Percentiles rank a stretch among this genome's conserved stretches.
These are phyloP conservation scores for Chaetoceros muelleri DNA, from an alignment of 108 stramenopile species.

Conservation along the genomic window DNA sequence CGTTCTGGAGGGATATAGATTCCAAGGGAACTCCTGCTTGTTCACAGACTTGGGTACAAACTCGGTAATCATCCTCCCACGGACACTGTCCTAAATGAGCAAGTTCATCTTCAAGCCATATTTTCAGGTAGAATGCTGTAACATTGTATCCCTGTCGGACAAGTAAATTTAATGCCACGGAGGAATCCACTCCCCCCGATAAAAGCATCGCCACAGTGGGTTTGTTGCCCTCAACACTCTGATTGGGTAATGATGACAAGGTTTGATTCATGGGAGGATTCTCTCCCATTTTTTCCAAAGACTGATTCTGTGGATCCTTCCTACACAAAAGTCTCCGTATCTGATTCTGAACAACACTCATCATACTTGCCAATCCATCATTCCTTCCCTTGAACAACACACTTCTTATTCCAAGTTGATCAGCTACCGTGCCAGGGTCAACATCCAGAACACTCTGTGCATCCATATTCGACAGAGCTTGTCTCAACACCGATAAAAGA, in stretches of 20 bases:
- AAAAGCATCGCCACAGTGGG: conserved; percentile 83
- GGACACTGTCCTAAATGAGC: conserved; percentile 91
- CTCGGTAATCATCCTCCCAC: conserved; percentile 83
- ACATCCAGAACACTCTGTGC: conserved; percentile 34
- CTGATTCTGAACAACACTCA: conserved; percentile 47
- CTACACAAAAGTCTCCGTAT: conserved; percentile 14
- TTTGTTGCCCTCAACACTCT: conserved; percentile 2
- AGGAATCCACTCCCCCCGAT: conserved; percentile 95
- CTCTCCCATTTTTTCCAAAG: not conserved
- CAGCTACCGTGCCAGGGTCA: conserved; percentile 37
- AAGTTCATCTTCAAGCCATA: conserved; percentile 96
- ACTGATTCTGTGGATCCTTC: not conserved
- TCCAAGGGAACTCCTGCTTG: conserved; percentile 82
- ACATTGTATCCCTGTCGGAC: conserved; percentile 75
- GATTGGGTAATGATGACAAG: not conserved
- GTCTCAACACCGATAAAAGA: conserved; percentile 34
- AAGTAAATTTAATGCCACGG: conserved; percentile 85
- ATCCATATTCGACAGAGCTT: conserved; percentile 16
- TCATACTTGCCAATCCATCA: conserved; percentile 77
- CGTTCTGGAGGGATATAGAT: conserved; percentile 76
- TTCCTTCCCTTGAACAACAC: conserved; percentile 62
- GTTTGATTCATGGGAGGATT: not conserved
- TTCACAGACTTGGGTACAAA: conserved; percentile 82
- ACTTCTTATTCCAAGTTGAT: conserved; percentile 33
- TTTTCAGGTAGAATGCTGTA: conserved; percentile 93